A percentile compares a stretch with the other conserved stretches of the same genome.
Conservation (phyloP, 2,329 filamentous ascomycete species). For the Harringtonia aguacate region DNA sequence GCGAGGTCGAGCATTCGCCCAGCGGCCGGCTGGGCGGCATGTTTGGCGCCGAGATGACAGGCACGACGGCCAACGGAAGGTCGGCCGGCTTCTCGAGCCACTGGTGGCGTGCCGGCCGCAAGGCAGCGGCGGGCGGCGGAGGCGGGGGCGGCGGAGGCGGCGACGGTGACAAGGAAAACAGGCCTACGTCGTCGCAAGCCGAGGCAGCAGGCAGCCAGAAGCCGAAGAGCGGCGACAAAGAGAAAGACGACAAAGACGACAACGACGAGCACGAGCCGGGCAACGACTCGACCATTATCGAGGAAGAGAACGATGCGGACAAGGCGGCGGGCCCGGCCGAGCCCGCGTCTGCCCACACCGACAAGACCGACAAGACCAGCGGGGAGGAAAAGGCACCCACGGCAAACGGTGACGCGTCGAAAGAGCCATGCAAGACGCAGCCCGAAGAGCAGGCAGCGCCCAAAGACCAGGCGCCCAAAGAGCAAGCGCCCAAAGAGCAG, state of each 20-base stretch:
- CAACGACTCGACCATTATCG: slow-evolving; percentile 2
- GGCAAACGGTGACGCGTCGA: too few relatives aligned
- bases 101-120: slow-evolving; percentile 9
- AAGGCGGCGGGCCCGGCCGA: background rate
- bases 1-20: slow-evolving; percentile 33
- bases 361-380: background rate
- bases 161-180: slow-evolving; percentile 39
- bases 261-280: slow-evolving; percentile 3
- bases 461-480: background rate
- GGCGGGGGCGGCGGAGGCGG: slow-evolving; percentile 12
- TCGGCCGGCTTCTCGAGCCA: slow-evolving; percentile 10
- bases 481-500: background rate
- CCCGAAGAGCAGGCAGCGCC: background rate
- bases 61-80: slow-evolving; percentile 10
- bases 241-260: slow-evolving; percentile 4
- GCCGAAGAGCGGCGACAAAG: background rate
- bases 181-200: slow-evolving; percentile 7
- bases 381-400: too few relatives aligned
- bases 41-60: slow-evolving; percentile 6
- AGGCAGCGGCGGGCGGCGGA: slow-evolving; percentile 12
- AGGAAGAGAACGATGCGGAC: slow-evolving; percentile 1
- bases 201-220: too few relatives aligned
- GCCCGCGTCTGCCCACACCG: background rate
- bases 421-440: too few relatives aligned
- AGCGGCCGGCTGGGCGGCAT: slow-evolving; percentile 21